phyloP scores from a whole-genome alignment of 305 asterid genomes.

The Fraxinus greggii region DNA sequence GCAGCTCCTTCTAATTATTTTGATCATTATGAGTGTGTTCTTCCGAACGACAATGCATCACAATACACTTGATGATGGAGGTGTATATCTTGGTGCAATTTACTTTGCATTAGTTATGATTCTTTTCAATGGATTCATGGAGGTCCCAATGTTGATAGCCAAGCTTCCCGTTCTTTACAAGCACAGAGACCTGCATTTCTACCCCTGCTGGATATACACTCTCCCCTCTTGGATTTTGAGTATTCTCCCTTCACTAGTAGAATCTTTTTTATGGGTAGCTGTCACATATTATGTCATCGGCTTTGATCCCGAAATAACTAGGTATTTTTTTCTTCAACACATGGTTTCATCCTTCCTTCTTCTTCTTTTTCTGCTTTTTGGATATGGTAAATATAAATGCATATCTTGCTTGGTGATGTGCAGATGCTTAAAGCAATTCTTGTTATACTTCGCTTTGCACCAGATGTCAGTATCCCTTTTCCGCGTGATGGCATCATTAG shows the following conservation, averaged over 20 bases:
- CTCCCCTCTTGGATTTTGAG: constrained; percentile 78
- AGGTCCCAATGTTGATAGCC: constrained; percentile 73
- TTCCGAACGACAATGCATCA: constrained; percentile 78
- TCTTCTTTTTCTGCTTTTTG: not conserved
- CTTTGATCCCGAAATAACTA: constrained; percentile 65
- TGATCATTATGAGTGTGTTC: constrained; percentile 71
- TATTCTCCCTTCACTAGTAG: constrained; percentile 59
- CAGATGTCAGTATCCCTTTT: constrained; percentile 77
- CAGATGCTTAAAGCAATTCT: constrained; percentile 65
- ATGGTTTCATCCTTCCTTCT: not conserved
- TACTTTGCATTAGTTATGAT: constrained; percentile 75
- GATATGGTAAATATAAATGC: not conserved
- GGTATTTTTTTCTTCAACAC: constrained; percentile 32
- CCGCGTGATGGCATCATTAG: constrained; percentile 80
- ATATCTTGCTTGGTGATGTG: constrained; percentile 24
- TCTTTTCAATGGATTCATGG: constrained; percentile 79
- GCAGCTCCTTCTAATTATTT: constrained; percentile 62
- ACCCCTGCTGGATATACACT: constrained; percentile 73
- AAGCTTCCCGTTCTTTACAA: constrained; percentile 80
- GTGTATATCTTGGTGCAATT: constrained; percentile 72
- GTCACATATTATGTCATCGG: constrained; percentile 72
- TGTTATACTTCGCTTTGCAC: constrained; percentile 64
- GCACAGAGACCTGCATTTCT: constrained; percentile 67
- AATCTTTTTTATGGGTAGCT: constrained; percentile 71
- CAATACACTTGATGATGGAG: constrained; percentile 66